These are phyloP conservation scores for Solanum sejunctum DNA, from an alignment of 257 asterid genomes.

Conservation along the genomic window DNA sequence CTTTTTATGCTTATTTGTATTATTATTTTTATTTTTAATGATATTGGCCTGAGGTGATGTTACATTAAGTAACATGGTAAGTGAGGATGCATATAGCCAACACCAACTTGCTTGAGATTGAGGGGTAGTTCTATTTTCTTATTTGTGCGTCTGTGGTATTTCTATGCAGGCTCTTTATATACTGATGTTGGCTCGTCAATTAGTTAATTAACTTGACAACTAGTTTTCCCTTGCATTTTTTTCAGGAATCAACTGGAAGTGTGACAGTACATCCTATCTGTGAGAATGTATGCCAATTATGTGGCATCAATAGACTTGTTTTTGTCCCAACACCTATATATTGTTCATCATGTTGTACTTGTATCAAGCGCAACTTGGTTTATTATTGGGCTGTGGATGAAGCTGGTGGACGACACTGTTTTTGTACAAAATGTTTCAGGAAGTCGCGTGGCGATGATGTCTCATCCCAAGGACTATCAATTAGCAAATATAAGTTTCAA, in stretches of 20 bases:
- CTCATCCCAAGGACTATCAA: slow-evolving; percentile 27
- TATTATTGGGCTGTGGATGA: slow-evolving; percentile 33
- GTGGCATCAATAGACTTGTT: slow-evolving; percentile 20
- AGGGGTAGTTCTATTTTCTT: background rate
- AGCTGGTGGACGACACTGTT: slow-evolving; percentile 11
- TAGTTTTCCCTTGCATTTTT: background rate
- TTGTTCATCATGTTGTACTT: slow-evolving; percentile 34
- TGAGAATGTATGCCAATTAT: slow-evolving; percentile 46
- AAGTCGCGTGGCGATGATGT: slow-evolving; percentile 29
- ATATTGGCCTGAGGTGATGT: background rate
- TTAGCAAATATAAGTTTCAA: slow-evolving; percentile 28
- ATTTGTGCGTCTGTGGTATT: background rate
- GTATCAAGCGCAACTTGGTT: slow-evolving; percentile 25
- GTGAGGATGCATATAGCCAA: background rate
- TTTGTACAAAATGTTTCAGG: slow-evolving; percentile 44
- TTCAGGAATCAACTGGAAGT: slow-evolving; percentile 10
- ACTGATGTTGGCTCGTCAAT: background rate
- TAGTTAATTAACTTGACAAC: background rate
- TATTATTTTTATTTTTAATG: background rate
- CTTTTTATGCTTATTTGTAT: background rate
- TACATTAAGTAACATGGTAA: background rate
- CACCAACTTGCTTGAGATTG: background rate
- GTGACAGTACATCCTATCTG: background rate
- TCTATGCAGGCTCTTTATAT: background rate
- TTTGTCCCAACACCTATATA: slow-evolving; percentile 30